Conservation (phyloP, 75 land plant species). For the Pinus albicaulis region DNA sequence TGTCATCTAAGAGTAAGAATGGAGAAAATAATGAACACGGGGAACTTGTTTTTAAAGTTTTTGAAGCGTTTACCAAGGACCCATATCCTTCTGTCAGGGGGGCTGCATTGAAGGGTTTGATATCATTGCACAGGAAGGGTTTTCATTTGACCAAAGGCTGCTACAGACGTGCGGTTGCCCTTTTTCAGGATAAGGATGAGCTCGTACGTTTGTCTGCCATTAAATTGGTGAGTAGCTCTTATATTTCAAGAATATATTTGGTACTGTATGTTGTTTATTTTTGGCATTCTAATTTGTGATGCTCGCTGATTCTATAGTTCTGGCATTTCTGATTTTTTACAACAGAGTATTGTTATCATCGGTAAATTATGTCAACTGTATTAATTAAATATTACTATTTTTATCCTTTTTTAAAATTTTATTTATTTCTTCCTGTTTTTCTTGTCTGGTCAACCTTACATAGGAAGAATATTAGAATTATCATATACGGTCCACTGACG, state of each 20-base stretch:
- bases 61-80: slow-evolving; percentile 53
- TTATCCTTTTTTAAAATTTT: too few relatives aligned
- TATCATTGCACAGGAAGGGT: slow-evolving; percentile 14
- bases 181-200: slow-evolving; percentile 53
- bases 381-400: too few relatives aligned
- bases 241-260: neutral
- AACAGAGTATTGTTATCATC: neutral
- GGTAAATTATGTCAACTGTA: neutral
- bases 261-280: neutral
- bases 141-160: slow-evolving; percentile 30
- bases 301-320: too few relatives aligned
- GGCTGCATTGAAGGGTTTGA: slow-evolving; percentile 51
- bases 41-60: slow-evolving; percentile 1
- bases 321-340: neutral
- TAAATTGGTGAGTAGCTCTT: slow-evolving; percentile 42
- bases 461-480: too few relatives aligned
- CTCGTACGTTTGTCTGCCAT: slow-evolving; percentile 52
- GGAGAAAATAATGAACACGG: neutral
- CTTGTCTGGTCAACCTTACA: too few relatives aligned
- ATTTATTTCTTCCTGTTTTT: too few relatives aligned
- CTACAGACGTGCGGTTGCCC: slow-evolving; percentile 49
- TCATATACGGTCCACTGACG: too few relatives aligned
- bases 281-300: too few relatives aligned
- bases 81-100: slow-evolving; percentile 60
- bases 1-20: neutral